phyloP scores from a whole-genome alignment of 2,329 filamentous ascomycete genomes.

The Aspergillus cejpii region DNA sequence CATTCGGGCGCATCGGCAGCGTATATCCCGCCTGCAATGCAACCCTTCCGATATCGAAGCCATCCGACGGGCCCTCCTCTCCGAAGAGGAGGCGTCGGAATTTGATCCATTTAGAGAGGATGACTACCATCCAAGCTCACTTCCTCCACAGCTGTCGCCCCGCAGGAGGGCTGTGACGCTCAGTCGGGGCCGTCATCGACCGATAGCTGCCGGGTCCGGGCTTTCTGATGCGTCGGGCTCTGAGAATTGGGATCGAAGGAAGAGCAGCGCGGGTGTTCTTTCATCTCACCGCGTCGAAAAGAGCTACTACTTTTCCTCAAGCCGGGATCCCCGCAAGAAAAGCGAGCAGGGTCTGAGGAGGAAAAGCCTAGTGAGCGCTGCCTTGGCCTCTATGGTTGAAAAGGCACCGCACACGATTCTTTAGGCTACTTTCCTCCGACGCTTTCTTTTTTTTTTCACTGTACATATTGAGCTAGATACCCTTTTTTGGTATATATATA shows the following conservation, averaged over 20 bases:
- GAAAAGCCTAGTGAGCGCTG: conserved; percentile 37
- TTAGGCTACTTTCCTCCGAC: conserved; percentile 1
- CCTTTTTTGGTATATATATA: not conserved
- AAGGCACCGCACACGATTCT: conserved; percentile 7
- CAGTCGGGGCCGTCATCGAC: conserved; percentile 27
- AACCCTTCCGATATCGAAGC: conserved; percentile 33
- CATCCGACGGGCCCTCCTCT: conserved; percentile 31
- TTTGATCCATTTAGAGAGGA: conserved; percentile 20
- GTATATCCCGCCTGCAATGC: conserved; percentile 38
- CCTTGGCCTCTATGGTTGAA: conserved; percentile 33
- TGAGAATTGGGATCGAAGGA: conserved; percentile 19
- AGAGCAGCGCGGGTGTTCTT: conserved; percentile 23
- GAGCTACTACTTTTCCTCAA: conserved; percentile 20
- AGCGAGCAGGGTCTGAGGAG: conserved; percentile 33
- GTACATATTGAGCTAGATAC: conserved; percentile 6
- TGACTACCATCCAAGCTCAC: conserved; percentile 35
- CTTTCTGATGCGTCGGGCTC: not conserved
- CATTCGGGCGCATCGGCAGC: conserved; percentile 35
- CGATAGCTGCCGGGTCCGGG: conserved; percentile 10
- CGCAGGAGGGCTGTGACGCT: conserved; percentile 26
- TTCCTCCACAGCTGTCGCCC: conserved; percentile 31
- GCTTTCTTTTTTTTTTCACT: conserved; percentile 6
- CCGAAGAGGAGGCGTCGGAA: conserved; percentile 20
- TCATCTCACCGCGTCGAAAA: conserved; percentile 33
- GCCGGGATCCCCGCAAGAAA: conserved; percentile 27